These are phyloP conservation scores for Parascedosporium putredinis DNA, from an alignment of 2,329 filamentous ascomycete species.

Conservation along the genomic window DNA sequence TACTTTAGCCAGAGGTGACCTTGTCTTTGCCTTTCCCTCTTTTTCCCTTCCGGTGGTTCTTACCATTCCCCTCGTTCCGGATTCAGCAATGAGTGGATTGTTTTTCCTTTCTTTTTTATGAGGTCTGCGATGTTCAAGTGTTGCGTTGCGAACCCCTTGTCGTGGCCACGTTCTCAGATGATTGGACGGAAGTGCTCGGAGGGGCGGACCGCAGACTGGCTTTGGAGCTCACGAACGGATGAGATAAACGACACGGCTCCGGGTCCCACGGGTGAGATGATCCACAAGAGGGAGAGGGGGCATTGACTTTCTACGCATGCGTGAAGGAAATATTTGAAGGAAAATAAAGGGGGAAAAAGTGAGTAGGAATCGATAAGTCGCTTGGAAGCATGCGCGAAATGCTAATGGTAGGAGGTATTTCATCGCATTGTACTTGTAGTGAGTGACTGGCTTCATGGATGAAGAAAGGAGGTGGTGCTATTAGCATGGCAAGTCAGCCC, in stretches of 20 bases:
- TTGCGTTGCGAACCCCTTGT: neutral
- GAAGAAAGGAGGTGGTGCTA: no score
- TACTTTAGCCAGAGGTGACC: no score
- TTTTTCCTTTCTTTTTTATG: no score
- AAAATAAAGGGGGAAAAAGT: neutral
- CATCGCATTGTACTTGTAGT: no score
- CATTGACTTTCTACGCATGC: neutral
- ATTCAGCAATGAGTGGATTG: neutral
- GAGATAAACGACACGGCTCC: constrained; percentile 1
- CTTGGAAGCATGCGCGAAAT: no score
- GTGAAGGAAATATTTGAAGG: neutral
- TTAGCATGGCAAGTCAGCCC: no score
- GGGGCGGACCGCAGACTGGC: neutral
- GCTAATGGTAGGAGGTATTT: no score
- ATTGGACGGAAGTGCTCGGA: constrained; percentile 7
- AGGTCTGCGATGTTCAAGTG: neutral
- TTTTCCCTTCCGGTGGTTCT: no score
- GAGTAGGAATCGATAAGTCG: no score
- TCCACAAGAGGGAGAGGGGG: neutral
- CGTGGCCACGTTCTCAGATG: constrained; percentile 7
- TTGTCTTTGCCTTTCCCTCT: no score
- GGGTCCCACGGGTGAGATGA: neutral
- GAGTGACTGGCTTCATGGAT: no score
- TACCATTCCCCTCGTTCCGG: neutral
- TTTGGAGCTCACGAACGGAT: neutral